phyloP scores from a whole-genome alignment of 768 basidiomycete species.

The Suillus paluster region DNA sequence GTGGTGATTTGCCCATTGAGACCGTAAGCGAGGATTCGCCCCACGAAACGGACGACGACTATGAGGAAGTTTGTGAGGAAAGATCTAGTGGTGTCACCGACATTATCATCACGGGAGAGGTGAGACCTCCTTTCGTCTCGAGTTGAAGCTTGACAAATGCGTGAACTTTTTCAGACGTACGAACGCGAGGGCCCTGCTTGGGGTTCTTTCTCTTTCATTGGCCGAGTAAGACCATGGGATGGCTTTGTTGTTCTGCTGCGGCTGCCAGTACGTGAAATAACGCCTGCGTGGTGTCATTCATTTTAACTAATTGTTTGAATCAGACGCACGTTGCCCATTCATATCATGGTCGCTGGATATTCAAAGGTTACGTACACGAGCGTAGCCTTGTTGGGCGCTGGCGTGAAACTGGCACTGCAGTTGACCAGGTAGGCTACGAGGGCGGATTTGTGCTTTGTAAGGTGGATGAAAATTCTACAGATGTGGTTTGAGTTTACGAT shows the following conservation, averaged over 20 bases:
- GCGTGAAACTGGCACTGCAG: conserved; percentile 52
- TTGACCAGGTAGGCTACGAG: conserved; percentile 48
- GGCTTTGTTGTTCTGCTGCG: conserved; percentile 52
- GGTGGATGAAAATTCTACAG: conserved; percentile 25
- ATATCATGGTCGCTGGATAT: conserved; percentile 49
- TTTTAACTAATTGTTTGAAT: conserved; percentile 17
- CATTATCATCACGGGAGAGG: conserved; percentile 57
- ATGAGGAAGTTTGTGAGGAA: conserved; percentile 43
- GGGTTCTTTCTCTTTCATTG: conserved; percentile 50
- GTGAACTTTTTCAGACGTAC: conserved; percentile 38
- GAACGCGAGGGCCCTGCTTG: conserved; percentile 51
- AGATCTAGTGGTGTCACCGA: conserved; percentile 48
- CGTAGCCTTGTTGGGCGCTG: conserved; percentile 56
- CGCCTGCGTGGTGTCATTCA: conserved; percentile 6
- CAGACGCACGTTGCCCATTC: conserved; percentile 39
- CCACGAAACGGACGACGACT: conserved; percentile 41
- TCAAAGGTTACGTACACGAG: conserved; percentile 56
- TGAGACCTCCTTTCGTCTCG: conserved; percentile 24
- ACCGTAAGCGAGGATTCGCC: conserved; percentile 10
- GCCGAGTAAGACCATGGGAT: conserved; percentile 57
- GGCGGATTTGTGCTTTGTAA: conserved; percentile 52
- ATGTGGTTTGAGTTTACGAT: not conserved
- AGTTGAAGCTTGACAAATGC: not conserved
- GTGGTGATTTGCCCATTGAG: conserved; percentile 21
- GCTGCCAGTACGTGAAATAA: conserved; percentile 42